Evolutionary conservation across 177 flowering plant genomes (phyloP), one percentile per base, ranked within the genome.

Genomic region (Vitis hybrid): DNA sequence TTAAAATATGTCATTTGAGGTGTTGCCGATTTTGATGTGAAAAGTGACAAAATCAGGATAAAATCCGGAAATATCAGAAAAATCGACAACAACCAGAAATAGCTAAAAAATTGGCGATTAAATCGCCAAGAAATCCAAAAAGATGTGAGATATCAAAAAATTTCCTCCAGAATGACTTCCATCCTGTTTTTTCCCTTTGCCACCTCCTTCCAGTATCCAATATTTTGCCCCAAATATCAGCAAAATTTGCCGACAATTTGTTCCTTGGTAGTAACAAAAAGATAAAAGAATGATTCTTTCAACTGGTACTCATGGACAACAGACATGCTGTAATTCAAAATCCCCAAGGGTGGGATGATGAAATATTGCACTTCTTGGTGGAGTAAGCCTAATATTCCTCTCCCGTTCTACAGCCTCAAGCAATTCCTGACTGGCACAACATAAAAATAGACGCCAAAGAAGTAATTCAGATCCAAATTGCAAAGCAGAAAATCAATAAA

Each of bases 321-420:
- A 15, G 10, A 81, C 84, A 71, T 79, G 80, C 64, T 86, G 97
- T 65, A 93, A 70, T 67, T 91, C 97, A 76, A 93, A 88, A 75
- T 89, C 91, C 14, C 94, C 98, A 49, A 93, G 84, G 4, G 93
- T 71, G 8, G 98, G 96, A 75, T 91, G 98, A 81, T 82, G 93
- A 80, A 93, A 88, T 75, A 91, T 82, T 11, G 89, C 66, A 71
- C 79, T 89, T 73, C 91, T 86, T 54, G 89, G 61, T 68, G 86
- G 88, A 67, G 84, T 78, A 60, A 75, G 46, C 81, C 94, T 87
- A 40, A 91, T 11, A 62, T 64, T 88, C 80, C 95, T 87, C 82
- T 93, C 98, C 32, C 74, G 83, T 71, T 88, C 94, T 46, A 93
- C 92, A 13, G 87, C 93, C 81, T 75, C 81, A 15, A 76, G 68